Percentiles rank a stretch among this genome's conserved stretches.
Evolutionary conservation across 108 stramenopile species (phyloP).

Genomic region (Fragilaria radians): DNA sequence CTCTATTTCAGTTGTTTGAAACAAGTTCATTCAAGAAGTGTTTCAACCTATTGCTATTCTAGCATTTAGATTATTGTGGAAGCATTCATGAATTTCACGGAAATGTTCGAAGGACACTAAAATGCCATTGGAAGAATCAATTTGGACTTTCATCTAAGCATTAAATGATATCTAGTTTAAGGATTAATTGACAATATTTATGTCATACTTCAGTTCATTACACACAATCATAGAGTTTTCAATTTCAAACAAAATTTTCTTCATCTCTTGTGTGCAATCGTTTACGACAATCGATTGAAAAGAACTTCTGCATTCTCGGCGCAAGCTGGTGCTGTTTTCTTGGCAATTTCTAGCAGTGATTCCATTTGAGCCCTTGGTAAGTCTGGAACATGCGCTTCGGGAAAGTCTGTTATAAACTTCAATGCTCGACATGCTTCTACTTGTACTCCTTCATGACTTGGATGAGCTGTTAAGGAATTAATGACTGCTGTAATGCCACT

Average conservation of each 20-base stretch:
- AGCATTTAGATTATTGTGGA: too few species aligned
- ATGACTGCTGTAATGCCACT: constrained; percentile 76
- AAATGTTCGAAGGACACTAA: too few species aligned
- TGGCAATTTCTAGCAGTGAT: constrained; percentile 53
- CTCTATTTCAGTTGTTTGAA: too few species aligned
- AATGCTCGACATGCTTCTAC: constrained; percentile 54
- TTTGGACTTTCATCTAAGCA: too few species aligned
- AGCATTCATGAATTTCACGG: too few species aligned
- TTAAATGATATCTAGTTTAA: too few species aligned
- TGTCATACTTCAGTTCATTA: too few species aligned
- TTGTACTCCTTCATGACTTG: constrained; percentile 46
- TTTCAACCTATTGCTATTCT: too few species aligned
- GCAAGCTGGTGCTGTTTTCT: constrained; percentile 54
- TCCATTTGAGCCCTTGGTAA: constrained; percentile 58
- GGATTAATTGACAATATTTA: too few species aligned
- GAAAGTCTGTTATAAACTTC: constrained; percentile 45
- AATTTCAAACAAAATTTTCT: not conserved
- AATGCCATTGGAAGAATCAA: too few species aligned
- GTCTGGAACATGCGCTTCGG: constrained; percentile 66
- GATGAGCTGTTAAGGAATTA: constrained; percentile 73
- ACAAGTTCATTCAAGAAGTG: too few species aligned
- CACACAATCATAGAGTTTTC: not conserved
- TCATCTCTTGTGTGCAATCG: too few species aligned
- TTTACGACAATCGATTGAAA: constrained; percentile 29
- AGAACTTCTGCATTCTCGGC: constrained; percentile 31